Conservation (phyloP, 257 asterid genomes). For the Henckelia pumila region DNA sequence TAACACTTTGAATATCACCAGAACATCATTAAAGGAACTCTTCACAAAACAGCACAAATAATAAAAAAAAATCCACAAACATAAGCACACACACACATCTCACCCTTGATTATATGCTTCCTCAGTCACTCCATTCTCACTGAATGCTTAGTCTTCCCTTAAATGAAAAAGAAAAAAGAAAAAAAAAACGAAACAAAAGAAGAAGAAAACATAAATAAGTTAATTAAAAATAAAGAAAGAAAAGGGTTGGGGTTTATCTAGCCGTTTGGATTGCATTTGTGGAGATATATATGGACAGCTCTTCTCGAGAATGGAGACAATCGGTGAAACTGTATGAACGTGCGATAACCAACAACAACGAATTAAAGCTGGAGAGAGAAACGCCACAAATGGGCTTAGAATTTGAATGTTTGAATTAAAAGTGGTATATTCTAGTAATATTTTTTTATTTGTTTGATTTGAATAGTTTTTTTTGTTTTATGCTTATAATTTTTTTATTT, state of each 20-base stretch:
- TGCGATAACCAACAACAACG: conserved; percentile 9
- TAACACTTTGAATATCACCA: background rate
- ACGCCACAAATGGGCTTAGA: too few species aligned
- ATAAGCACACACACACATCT: background rate
- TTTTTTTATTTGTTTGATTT: too few species aligned
- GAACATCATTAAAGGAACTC: background rate
- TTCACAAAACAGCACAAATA: background rate
- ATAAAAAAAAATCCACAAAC: too few species aligned
- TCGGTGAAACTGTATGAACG: conserved; percentile 30
- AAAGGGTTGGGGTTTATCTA: conserved; percentile 8
- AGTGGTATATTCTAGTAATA: background rate
- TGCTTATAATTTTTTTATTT: too few species aligned
- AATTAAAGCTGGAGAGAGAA: background rate
- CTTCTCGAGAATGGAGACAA: conserved; percentile 38
- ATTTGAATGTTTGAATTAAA: background rate
- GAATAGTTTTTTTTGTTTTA: too few species aligned
- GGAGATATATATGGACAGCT: conserved; percentile 31
- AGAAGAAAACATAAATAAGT: conserved; percentile 3
- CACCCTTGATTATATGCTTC: background rate
- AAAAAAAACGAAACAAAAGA: too few species aligned
- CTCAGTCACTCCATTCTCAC: background rate
- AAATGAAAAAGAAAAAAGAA: conserved; percentile 2
- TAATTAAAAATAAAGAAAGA: conserved; percentile 11
- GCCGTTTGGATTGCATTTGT: conserved; percentile 37
- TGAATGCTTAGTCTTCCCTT: background rate